Base-by-base conservation (phyloP, 2,329 filamentous ascomycete species). In the Botryotinia narcissicola region DNA sequence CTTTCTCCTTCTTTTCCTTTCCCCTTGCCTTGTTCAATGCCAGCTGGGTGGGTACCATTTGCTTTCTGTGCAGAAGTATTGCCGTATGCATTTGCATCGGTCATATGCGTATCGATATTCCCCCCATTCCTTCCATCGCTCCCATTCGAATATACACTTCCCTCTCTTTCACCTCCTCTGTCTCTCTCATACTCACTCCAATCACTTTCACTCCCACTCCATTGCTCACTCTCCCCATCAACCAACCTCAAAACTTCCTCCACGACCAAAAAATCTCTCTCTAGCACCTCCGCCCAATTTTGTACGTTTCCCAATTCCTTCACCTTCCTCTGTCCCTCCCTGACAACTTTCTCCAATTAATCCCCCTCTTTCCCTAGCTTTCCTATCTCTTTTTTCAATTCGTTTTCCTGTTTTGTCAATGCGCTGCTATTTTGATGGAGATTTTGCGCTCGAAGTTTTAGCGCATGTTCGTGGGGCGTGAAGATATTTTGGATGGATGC, bases 271-370 rank as follows among this genome's bases (percentile, higher is more conserved):
- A 92, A 90, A 77, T 91, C 88, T 74, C 89, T 82, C 85, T 91
- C 93, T 79, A 95, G 85, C 83, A 94, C 89, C 86, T 96, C 93
- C 35, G 93, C 92, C 93, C 93, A 96, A 81, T 95, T 95, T 85
- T 95, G 92, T 80, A 95, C 88, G 80, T 94, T 91, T 37, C 93
- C 92, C 75, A 94, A 85, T 85, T 94, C 92, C 83, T 94, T 95
- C 74, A 95, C 84, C 79, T 86, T 87, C 76, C 87, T 86, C 63
- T 88, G 87, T 51, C 90, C 90, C 73, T 86, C 86, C 77, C 88
- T 87, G 8, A 90, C 89, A 77, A 93, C 85, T 76, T 87, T 87
- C 76, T 85, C 87, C 79, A 93, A 86, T 81, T 88, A 87, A 75
- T 90, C 89, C 69, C 87, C 90, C 80, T 94, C 91, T 76, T 86